phyloP scores from a whole-genome alignment of 192 early-diverging fungal genomes.

The Backusella liffmaniae region DNA sequence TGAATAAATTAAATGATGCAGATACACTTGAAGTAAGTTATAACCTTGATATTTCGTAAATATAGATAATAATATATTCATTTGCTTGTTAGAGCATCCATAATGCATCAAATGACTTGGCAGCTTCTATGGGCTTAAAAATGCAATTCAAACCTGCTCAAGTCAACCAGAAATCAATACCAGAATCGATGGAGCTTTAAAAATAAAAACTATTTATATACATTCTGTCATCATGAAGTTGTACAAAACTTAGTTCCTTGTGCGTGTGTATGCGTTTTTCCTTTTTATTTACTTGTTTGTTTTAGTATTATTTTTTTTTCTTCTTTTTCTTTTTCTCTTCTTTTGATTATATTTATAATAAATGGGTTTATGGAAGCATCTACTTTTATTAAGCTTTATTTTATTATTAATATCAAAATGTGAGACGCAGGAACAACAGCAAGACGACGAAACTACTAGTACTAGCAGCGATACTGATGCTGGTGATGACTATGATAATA shows the following conservation, averaged over 20 bases:
- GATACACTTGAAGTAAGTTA: slow-evolving; percentile 35
- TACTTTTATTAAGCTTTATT: neutral
- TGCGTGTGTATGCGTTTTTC: neutral
- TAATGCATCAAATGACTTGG: neutral
- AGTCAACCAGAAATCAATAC: neutral
- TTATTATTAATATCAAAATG: slow-evolving; percentile 5
- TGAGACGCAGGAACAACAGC: neutral
- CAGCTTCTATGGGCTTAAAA: neutral
- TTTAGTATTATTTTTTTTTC: neutral
- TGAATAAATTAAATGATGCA: slow-evolving; percentile 41
- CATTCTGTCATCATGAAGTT: neutral
- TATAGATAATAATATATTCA: neutral
- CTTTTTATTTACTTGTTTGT: neutral
- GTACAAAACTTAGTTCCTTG: neutral
- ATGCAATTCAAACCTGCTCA: neutral
- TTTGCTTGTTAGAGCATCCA: neutral
- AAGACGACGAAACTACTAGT: neutral
- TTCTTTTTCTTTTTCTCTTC: neutral
- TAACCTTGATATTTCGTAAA: too few relatives aligned
- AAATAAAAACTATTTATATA: neutral
- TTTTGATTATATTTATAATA: neutral
- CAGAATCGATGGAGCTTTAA: neutral
- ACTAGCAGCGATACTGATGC: neutral
- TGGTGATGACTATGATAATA: neutral
- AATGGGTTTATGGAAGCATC: slow-evolving; percentile 1